Evolutionary conservation across 2,329 filamentous ascomycete genomes (phyloP).

Genomic region (Macrophomina pseudophaseolina): DNA sequence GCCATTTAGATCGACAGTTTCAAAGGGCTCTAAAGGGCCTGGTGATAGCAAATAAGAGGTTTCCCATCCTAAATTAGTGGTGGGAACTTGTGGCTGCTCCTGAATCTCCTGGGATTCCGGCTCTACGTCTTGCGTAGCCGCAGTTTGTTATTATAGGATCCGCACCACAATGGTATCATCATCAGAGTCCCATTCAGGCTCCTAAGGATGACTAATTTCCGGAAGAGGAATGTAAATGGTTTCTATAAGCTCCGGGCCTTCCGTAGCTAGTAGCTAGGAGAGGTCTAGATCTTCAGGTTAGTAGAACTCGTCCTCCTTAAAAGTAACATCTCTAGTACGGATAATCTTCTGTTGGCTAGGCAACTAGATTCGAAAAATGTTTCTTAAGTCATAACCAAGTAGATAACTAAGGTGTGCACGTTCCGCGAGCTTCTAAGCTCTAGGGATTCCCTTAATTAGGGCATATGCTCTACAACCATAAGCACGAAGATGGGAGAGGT

Average conservation of each 20-base stretch:
- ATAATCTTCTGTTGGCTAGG: background rate
- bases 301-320: conserved; percentile 18
- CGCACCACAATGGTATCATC: too few species aligned
- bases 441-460: background rate
- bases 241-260: background rate
- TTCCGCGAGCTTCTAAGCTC: background rate
- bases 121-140: too few species aligned
- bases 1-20: too few species aligned
- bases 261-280: background rate
- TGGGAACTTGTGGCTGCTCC: background rate
- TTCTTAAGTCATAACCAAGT: conserved; percentile 3
- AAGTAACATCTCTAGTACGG: conserved; percentile 1
- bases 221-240: background rate
- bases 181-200: background rate
- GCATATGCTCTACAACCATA: conserved; percentile 8
- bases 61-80: too few species aligned
- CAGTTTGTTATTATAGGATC: too few species aligned
- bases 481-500: background rate
- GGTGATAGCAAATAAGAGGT: background rate
- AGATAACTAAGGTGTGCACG: conserved; percentile 1
- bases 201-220: background rate
- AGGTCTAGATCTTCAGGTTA: background rate
- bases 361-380: conserved; percentile 12
- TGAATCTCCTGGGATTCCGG: too few species aligned
- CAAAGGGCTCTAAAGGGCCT: background rate